These are phyloP conservation scores for barrel medic (Medicago truncatula) DNA, from an alignment of 306 rosid genomes.

Conservation along the genomic window DNA sequence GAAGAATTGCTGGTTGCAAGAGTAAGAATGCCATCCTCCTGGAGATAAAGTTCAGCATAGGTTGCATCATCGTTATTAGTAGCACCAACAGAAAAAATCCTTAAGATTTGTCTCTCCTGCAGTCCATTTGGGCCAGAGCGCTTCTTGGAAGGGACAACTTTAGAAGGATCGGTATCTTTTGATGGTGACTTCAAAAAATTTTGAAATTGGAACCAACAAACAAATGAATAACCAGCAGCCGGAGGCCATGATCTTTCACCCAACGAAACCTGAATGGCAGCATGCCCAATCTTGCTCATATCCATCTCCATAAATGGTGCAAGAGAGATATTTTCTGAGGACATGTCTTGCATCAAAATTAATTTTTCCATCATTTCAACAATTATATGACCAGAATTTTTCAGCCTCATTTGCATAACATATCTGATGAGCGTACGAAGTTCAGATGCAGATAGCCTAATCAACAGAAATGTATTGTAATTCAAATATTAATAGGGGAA, in stretches of 20 bases:
- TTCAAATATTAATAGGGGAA: conserved; percentile 31
- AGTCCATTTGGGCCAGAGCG: conserved; percentile 57
- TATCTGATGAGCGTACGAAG: conserved; percentile 78
- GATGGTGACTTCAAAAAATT: conserved; percentile 75
- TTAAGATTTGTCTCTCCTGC: conserved; percentile 63
- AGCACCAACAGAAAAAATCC: conserved; percentile 93
- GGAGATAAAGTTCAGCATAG: conserved; percentile 92
- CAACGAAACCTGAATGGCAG: conserved; percentile 94
- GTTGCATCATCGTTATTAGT: conserved; percentile 69
- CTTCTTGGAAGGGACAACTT: conserved; percentile 66
- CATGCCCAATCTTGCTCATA: conserved; percentile 94
- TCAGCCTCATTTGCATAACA: conserved; percentile 81
- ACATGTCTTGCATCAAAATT: conserved; percentile 78
- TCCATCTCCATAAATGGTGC: conserved; percentile 98
- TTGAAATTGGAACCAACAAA: conserved; percentile 94
- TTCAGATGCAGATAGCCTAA: conserved; percentile 85
- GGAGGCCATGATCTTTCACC: conserved; percentile 99
- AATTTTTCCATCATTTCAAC: conserved; percentile 93
- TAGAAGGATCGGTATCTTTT: conserved; percentile 77
- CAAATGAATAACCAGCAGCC: conserved; percentile 99
- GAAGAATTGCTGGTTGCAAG: conserved; percentile 93
- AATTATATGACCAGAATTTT: conserved; percentile 78
- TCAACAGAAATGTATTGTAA: conserved; percentile 48
- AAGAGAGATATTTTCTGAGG: conserved; percentile 76
- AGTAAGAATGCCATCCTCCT: conserved; percentile 94